Percentiles rank a stretch among this genome's conserved stretches.
phyloP scores from a whole-genome alignment of 805 yeast genomes.

The Blastobotrys attinorum region DNA sequence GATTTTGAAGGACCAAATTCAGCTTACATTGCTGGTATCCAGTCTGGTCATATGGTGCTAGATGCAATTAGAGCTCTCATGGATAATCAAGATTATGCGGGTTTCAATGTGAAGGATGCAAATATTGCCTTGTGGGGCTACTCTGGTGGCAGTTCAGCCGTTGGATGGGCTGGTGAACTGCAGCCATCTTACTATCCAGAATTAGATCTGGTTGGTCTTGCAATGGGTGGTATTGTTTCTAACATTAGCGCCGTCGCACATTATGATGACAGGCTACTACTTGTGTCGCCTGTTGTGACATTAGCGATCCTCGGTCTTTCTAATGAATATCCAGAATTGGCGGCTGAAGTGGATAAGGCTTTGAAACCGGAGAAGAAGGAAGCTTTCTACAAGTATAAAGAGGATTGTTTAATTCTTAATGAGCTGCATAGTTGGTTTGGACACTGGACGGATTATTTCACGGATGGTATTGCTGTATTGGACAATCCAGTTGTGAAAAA shows the following conservation, averaged over 20 bases:
- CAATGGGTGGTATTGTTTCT: constrained; percentile 24
- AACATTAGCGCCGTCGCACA: constrained; percentile 14
- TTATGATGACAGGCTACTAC: constrained; percentile 16
- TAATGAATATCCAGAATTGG: constrained; percentile 21
- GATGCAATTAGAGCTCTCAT: constrained; percentile 23
- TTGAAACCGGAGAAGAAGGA: constrained; percentile 6
- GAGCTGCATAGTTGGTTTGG: constrained; percentile 18
- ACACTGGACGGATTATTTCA: constrained; percentile 17
- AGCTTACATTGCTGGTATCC: constrained; percentile 23
- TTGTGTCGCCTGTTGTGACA: constrained; percentile 22
- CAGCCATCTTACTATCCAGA: constrained; percentile 23
- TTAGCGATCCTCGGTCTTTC: constrained; percentile 24
- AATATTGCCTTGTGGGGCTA: constrained; percentile 78
- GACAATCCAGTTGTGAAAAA: constrained; percentile 7
- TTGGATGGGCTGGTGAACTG: constrained; percentile 41
- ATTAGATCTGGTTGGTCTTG: constrained; percentile 21
- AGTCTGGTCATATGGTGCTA: constrained; percentile 21
- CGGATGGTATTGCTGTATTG: constrained; percentile 14
- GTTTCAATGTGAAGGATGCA: constrained; percentile 26
- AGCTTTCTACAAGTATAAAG: constrained; percentile 15
- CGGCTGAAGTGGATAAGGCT: constrained; percentile 10
- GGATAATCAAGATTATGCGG: constrained; percentile 20
- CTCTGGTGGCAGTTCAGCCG: constrained; percentile 63
- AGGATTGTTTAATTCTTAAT: constrained; percentile 14
- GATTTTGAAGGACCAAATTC: constrained; percentile 27